Conservation (phyloP, 768 basidiomycete species). For the Dioszegia hungarica region DNA sequence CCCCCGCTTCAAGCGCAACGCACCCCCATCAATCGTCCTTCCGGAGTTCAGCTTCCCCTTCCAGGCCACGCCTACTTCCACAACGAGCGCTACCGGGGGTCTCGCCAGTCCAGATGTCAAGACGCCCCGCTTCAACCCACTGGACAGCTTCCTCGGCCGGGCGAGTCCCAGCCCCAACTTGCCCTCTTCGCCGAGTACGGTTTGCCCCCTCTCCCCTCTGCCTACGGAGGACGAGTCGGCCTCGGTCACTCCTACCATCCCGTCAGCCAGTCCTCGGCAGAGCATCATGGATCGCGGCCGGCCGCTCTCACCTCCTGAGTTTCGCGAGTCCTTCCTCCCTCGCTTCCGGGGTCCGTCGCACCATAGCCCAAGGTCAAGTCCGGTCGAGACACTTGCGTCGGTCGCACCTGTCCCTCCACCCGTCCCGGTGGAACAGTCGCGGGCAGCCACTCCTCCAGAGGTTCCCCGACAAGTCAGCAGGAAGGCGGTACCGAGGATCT, state of each 20-base stretch:
- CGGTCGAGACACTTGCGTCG: neutral
- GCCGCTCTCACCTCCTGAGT: constrained; percentile 31
- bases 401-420: neutral
- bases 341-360: neutral
- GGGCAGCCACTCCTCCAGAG: neutral
- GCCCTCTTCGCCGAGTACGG: neutral
- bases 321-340: constrained; percentile 10
- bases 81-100: constrained; percentile 4
- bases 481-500: constrained; percentile 7
- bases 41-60: constrained; percentile 22
- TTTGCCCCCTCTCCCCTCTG: constrained; percentile 2
- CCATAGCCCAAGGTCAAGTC: neutral
- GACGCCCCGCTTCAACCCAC: constrained; percentile 28
- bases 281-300: constrained; percentile 32
- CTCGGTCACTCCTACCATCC: neutral
- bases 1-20: constrained; percentile 5
- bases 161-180: constrained; percentile 11
- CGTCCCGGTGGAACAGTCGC: neutral
- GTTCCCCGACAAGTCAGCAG: neutral
- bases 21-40: constrained; percentile 20
- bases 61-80: neutral
- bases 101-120: neutral
- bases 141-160: constrained; percentile 31
- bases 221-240: neutral
- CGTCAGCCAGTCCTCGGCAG: neutral